Evolutionary conservation across 148 eudicot species (phyloP), one percentile per base, ranked within the genome.

Genomic region (Cornus kousa): DNA sequence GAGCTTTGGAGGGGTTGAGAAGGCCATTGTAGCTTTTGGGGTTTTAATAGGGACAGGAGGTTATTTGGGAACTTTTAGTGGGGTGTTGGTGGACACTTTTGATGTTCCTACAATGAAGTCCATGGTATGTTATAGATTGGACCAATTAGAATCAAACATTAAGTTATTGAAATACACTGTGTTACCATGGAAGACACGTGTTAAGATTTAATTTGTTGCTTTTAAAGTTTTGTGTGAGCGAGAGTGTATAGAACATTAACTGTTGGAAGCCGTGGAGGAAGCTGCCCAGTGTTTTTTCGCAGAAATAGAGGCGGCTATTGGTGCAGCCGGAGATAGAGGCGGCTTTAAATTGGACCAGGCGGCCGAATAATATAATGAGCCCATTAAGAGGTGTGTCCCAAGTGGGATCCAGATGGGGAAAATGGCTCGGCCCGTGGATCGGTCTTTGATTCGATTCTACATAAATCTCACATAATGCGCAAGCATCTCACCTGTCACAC

Each of bases 1-100:
- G 33, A 11, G 28, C 65, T 83, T 85, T 81, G 80, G 83, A 17
- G 81, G 33, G 46, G 78, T 43, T 75, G 86, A 78, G 83, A 64
- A 72, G 93, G 77, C 88, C 88, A 72, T 43, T 64, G 62, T 75
- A 78, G 80, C 90, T 86, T 80, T 85, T 85, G 80, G 80, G 80
- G 68, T 40, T 75, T 31, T 59, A 46, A 73, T 20, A 73, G 50
- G 80, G 88, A 6, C 88, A 28, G 28, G 28, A 28, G 28, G 28
- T 68, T 35, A 1, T 53, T 60, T 24, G 50, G 32, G 35, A 24
- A 65, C 37, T 50, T 46, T 65, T 5, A n/a, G 48, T 33, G 55
- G 77, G 68, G 22, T 13, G 28, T 10, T 39, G 23, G 67, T n/a
- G 67, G 7, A 20, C n/a, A n/a, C n/a, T n/a, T 60, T 60, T 60